These are phyloP conservation scores for Stropharia rugosoannulata DNA, from an alignment of 768 basidiomycete genomes.

Conservation along the genomic window DNA sequence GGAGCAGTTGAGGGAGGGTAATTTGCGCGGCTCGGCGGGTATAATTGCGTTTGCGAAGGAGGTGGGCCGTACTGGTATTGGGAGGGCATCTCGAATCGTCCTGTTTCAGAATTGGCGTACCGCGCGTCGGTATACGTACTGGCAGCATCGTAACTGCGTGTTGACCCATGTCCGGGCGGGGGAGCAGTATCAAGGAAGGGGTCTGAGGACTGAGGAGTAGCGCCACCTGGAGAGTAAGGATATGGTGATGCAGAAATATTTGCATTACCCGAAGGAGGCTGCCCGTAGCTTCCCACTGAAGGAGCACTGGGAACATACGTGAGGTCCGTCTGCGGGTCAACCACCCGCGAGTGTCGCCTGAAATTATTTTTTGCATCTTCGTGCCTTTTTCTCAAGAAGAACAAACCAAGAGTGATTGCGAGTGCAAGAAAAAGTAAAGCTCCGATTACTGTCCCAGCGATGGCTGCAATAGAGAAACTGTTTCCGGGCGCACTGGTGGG, in stretches of 20 bases:
- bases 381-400: conserved; percentile 42
- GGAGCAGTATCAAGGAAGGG: conserved; percentile 27
- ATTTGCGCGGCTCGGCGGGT: conserved; percentile 1
- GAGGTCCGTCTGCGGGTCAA: conserved; percentile 39
- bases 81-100: neutral
- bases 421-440: conserved; percentile 53
- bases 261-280: conserved; percentile 4
- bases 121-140: conserved; percentile 6
- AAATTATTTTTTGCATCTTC: conserved; percentile 12
- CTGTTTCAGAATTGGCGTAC: conserved; percentile 2
- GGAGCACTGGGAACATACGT: conserved; percentile 28
- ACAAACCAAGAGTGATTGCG: conserved; percentile 48
- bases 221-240: conserved; percentile 24
- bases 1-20: conserved; percentile 19
- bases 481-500: conserved; percentile 12
- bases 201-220: conserved; percentile 15
- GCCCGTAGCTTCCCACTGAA: conserved; percentile 12
- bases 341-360: conserved; percentile 27
- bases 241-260: conserved; percentile 8
- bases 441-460: conserved; percentile 54
- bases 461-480: conserved; percentile 40
- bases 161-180: conserved; percentile 12
- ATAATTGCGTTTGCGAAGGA: conserved; percentile 3
- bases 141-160: conserved; percentile 9
- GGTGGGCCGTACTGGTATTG: conserved; percentile 3